Evolutionary conservation across 1,284 basidiomycete species (phyloP), one percentile per base, ranked within the genome.

Genomic region (Moesziomyces sp.): DNA sequence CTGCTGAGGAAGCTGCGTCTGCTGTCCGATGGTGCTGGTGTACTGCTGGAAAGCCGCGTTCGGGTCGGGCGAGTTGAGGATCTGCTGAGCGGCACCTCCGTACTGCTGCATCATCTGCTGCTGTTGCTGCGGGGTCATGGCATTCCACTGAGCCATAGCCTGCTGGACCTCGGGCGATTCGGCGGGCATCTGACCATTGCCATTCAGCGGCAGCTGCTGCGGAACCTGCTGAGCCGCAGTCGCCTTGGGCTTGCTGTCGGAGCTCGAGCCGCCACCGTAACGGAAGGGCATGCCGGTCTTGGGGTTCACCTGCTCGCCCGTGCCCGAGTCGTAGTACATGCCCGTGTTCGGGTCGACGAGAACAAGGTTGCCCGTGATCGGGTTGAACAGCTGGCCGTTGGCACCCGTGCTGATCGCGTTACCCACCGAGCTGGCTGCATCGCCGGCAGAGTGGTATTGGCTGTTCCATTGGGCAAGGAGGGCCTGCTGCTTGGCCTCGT

Each of bases 301-400:
- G 0, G 63, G 56, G 30, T 58, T 57, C 16, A 74, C 58, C 33
- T 52, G 57, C 49, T 74, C 58, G 9, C 71, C 71, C 1, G 71
- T 58, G 2, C 58, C 52, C 21, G 65, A 58, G 46, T 74, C 71
- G 55, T 74, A 74, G 49, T 64, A 64, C 16, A 21, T 11, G 23
- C 45, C 40, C 2, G 61, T 58, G 49, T 33, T 65, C 5, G 57
- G 43, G 26, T 74, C 71, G 3, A 74, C 58, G 9, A 68, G 45
- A 33, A 74, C 46, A 2, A 68, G 49, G 28, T 55, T 45, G 28
- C 71, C 71, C 2, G 60, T 61, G 40, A 68, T 44, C 6, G 71
- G 71, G 45, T 74, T 74, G 58, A 74, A 64, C 1, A 74, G 58
- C 49, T 68, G 65, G 0, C 71, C 71, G 33, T 58, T 60, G 23